A percentile compares a stretch with the other conserved stretches of the same genome.
Evolutionary conservation across 371 early-diverging fungal species (phyloP).

Genomic region (Batrachochytrium dendrobatidis): DNA sequence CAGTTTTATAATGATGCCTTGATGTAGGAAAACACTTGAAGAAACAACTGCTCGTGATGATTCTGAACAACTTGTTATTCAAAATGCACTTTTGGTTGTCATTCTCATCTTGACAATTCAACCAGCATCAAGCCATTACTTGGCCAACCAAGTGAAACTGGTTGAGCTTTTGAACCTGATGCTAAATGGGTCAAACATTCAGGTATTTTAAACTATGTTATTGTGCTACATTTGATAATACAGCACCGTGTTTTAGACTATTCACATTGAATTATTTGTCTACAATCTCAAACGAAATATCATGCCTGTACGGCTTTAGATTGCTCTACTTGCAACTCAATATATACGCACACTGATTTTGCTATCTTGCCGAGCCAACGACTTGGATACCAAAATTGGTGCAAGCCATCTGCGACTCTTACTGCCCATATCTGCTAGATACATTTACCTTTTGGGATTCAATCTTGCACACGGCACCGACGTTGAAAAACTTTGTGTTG

Average conservation of each 20-base stretch:
- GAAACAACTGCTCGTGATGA: no score
- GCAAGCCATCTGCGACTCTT: conserved; percentile 6
- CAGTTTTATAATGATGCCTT: no score
- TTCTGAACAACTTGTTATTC: background rate
- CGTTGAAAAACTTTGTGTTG: background rate
- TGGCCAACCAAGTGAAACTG: conserved; percentile 12
- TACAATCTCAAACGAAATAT: no score
- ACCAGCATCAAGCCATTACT: conserved; percentile 7
- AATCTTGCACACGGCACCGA: background rate
- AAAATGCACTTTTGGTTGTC: conserved; percentile 17
- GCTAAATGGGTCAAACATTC: conserved; percentile 5
- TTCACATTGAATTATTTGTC: background rate
- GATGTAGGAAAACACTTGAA: no score
- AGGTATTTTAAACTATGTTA: conserved; percentile 12
- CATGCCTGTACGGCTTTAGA: background rate
- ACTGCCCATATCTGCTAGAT: conserved; percentile 1
- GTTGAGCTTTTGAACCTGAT: conserved; percentile 2
- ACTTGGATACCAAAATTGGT: conserved; percentile 2
- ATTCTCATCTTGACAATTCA: conserved; percentile 14
- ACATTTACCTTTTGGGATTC: background rate
- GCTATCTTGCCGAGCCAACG: background rate
- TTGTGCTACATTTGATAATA: background rate
- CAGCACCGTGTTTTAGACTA: background rate
- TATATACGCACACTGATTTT: conserved; percentile 11
- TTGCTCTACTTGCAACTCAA: conserved; percentile 15